Percentiles rank a stretch among this genome's conserved stretches.
Evolutionary conservation across 192 early-diverging fungal species (phyloP).

Genomic region (Umbelopsis vinacea): DNA sequence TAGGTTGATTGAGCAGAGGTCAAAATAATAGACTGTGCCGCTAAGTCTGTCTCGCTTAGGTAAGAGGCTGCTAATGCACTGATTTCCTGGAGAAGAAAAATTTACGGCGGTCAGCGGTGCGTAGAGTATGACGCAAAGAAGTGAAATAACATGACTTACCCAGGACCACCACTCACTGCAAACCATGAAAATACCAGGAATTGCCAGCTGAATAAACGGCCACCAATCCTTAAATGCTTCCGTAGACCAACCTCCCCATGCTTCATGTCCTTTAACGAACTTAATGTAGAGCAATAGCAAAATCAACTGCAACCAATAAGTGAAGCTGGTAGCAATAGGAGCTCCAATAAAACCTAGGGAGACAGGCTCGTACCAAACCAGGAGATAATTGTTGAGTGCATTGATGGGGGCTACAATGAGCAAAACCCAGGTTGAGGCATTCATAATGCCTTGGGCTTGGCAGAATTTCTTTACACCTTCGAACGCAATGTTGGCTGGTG

Average conservation of each 20-base stretch:
- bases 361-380: constrained; percentile 75
- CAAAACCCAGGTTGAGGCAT: constrained; percentile 75
- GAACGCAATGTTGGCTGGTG: constrained; percentile 77
- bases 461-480: constrained; percentile 88
- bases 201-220: constrained; percentile 66
- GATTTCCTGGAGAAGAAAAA: constrained; percentile 44
- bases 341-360: constrained; percentile 83
- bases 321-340: constrained; percentile 77
- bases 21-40: constrained; percentile 82
- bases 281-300: constrained; percentile 68
- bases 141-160: background rate
- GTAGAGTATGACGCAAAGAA: too few relatives aligned
- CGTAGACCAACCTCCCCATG: constrained; percentile 89
- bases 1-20: constrained; percentile 74
- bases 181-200: constrained; percentile 81
- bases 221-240: constrained; percentile 65
- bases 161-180: constrained; percentile 77
- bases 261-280: constrained; percentile 65
- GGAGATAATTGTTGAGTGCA: constrained; percentile 72
- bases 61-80: constrained; percentile 71
- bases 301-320: constrained; percentile 74
- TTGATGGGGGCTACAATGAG: constrained; percentile 74
- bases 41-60: constrained; percentile 75
- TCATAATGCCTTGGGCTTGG: constrained; percentile 81
- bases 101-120: background rate